Evolutionary conservation across 495 filamentous ascomycete genomes (phyloP).

Genomic region (Tuber indicum): DNA sequence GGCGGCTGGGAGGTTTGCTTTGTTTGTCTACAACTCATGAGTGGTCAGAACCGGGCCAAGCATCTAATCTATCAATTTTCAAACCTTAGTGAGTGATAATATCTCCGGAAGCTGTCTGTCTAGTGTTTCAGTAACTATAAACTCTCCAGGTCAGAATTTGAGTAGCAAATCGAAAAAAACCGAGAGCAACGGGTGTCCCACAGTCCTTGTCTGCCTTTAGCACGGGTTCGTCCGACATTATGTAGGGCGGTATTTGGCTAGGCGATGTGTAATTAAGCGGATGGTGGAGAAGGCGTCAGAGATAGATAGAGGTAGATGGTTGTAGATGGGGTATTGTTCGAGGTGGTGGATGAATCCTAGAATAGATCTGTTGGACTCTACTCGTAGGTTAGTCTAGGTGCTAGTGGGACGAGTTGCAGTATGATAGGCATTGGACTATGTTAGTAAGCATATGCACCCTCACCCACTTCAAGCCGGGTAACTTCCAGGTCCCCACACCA

Average conservation of each 20-base stretch:
- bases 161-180: constrained; percentile 4
- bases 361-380: neutral
- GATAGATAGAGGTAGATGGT: constrained; percentile 21
- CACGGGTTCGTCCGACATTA: constrained; percentile 44
- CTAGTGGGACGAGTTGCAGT: neutral
- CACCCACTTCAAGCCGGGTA: constrained; percentile 1
- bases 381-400: neutral
- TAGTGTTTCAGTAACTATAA: constrained; percentile 67
- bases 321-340: constrained; percentile 11
- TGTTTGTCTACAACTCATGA: constrained; percentile 15
- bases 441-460: neutral
- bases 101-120: constrained; percentile 87
- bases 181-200: constrained; percentile 13
- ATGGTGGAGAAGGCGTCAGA: constrained; percentile 7
- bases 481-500: neutral
- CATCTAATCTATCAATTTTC: constrained; percentile 26
- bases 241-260: constrained; percentile 4
- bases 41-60: constrained; percentile 15
- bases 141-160: constrained; percentile 8
- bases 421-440: neutral
- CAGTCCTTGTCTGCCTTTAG: constrained; percentile 59
- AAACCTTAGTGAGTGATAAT: constrained; percentile 77
- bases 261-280: constrained; percentile 10
- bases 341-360: constrained; percentile 2
- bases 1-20: constrained; percentile 74